Percentiles rank a stretch among this genome's conserved stretches.
phyloP scores from a whole-genome alignment of 1,139 yeast genomes.

The Blastobotrys capitulatus region DNA sequence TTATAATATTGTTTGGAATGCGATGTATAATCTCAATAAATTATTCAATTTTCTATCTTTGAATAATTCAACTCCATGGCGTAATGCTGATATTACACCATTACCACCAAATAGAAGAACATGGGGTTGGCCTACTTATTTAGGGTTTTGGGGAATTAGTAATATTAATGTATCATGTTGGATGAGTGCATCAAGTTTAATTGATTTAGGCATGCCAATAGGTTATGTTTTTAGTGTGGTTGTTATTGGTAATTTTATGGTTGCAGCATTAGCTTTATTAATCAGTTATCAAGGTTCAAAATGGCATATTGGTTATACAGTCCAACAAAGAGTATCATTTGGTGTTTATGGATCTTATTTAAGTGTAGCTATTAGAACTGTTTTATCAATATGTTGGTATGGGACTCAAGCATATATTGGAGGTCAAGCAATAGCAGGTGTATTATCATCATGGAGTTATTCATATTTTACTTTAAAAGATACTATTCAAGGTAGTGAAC shows the following conservation, averaged over 20 bases:
- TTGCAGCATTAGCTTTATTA: constrained; percentile 20
- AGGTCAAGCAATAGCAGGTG: constrained; percentile 28
- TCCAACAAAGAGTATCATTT: constrained; percentile 27
- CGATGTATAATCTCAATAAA: too few species aligned
- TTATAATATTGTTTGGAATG: too few species aligned
- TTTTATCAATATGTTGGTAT: constrained; percentile 31
- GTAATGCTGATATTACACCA: constrained; percentile 23
- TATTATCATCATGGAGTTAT: constrained; percentile 26
- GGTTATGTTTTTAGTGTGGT: constrained; percentile 36
- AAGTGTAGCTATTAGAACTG: constrained; percentile 25
- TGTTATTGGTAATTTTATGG: constrained; percentile 25
- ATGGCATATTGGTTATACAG: constrained; percentile 32
- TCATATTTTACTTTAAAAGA: constrained; percentile 28
- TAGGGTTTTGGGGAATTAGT: constrained; percentile 21
- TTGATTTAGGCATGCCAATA: constrained; percentile 29
- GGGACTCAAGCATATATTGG: constrained; percentile 32
- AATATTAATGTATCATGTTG: constrained; percentile 24
- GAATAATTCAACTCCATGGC: not conserved
- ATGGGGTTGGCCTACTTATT: constrained; percentile 23
- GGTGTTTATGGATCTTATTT: constrained; percentile 29
- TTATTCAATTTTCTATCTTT: too few species aligned
- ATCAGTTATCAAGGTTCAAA: constrained; percentile 30
- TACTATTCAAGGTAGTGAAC: constrained; percentile 30
- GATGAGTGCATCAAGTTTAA: constrained; percentile 26
- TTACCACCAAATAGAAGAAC: constrained; percentile 25